These are phyloP conservation scores for Russula sp. DNA, from an alignment of 768 basidiomycete genomes.

Conservation along the genomic window DNA sequence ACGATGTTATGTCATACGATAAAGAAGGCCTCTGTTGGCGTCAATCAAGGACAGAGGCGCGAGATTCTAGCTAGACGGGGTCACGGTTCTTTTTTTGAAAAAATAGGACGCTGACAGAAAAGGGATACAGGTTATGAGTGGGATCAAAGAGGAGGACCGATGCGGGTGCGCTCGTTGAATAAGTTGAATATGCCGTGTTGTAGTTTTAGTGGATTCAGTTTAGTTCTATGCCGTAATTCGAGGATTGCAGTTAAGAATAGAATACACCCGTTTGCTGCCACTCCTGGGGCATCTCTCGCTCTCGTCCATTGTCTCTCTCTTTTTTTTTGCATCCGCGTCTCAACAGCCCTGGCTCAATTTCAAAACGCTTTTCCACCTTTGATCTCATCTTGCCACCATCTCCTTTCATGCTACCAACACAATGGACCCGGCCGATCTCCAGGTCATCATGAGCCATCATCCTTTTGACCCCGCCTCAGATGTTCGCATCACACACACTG, in stretches of 20 bases:
- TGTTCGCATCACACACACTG: constrained; percentile 24
- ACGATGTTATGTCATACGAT: constrained; percentile 9
- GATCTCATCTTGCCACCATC: neutral
- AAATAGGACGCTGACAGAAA: neutral
- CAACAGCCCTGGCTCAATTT: constrained; percentile 4
- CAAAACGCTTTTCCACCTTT: neutral
- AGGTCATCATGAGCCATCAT: constrained; percentile 20
- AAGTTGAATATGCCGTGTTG: too few relatives aligned
- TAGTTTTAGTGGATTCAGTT: too few relatives aligned
- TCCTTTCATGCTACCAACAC: constrained; percentile 15
- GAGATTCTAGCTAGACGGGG: too few relatives aligned
- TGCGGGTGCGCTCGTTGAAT: constrained; percentile 36
- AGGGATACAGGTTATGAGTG: constrained; percentile 39
- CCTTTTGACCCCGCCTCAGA: constrained; percentile 23
- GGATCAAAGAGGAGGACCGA: constrained; percentile 45
- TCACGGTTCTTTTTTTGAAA: neutral
- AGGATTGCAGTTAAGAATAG: neutral
- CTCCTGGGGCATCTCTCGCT: too few relatives aligned
- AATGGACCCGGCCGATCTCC: constrained; percentile 21
- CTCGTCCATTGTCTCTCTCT: too few relatives aligned
- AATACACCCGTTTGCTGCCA: too few relatives aligned
- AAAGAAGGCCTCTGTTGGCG: neutral
- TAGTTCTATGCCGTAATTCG: constrained; percentile 10
- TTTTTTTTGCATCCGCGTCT: neutral
- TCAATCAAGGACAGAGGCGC: neutral